Evolutionary conservation across 495 filamentous ascomycete species (phyloP).

Genomic region (Lentithecium fluviatile): DNA sequence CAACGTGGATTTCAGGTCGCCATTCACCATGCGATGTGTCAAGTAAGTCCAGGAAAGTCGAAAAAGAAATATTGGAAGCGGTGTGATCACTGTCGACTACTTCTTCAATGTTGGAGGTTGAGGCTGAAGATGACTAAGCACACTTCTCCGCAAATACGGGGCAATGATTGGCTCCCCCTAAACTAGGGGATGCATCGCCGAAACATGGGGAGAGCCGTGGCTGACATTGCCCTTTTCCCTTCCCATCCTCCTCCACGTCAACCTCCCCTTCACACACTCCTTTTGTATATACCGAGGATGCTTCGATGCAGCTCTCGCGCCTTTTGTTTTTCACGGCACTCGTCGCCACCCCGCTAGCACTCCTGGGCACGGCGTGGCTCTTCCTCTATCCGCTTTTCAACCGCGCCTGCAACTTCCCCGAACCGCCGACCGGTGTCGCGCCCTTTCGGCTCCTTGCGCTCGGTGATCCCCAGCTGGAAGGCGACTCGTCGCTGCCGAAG

Average conservation of each 20-base stretch:
- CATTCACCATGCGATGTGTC: no score
- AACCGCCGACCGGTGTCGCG: constrained; percentile 42
- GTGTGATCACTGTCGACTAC: no score
- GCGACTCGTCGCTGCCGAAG: constrained; percentile 75
- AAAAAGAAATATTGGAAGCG: no score
- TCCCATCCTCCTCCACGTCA: neutral
- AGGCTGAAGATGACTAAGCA: no score
- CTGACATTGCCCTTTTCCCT: neutral
- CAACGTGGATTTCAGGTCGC: no score
- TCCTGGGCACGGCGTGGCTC: constrained; percentile 70
- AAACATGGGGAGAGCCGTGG: neutral
- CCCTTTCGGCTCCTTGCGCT: constrained; percentile 87
- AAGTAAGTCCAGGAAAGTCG: no score
- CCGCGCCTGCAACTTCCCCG: constrained; percentile 75
- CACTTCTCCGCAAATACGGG: neutral
- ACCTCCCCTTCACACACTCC: neutral
- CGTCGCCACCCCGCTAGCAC: constrained; percentile 66
- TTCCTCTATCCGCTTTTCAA: constrained; percentile 86
- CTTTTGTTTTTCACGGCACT: constrained; percentile 39
- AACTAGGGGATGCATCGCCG: neutral
- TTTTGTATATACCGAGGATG: constrained; percentile 22
- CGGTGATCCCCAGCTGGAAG: constrained; percentile 93
- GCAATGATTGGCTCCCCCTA: neutral
- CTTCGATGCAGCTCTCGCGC: constrained; percentile 45
- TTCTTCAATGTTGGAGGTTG: no score